Percentiles rank a stretch among this genome's conserved stretches.
Evolutionary conservation across 1,139 yeast species (phyloP).

Genomic region (Torulaspora globosa): DNA sequence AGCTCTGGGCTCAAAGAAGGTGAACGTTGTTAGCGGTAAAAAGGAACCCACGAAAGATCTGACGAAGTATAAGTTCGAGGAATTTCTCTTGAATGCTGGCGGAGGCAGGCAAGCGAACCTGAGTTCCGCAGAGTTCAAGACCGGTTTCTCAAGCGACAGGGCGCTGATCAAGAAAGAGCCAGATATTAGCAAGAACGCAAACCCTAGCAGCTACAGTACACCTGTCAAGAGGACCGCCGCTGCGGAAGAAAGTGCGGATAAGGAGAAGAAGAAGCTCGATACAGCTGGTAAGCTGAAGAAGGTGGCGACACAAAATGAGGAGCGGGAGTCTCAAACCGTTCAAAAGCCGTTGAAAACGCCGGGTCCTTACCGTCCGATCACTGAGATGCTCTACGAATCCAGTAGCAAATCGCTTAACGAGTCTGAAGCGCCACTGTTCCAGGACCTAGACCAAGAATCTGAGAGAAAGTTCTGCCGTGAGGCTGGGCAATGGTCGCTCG

Average conservation of each 20-base stretch:
- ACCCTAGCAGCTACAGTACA: not conserved
- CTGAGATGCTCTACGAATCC: constrained; percentile 9
- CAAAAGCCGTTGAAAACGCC: constrained; percentile 9
- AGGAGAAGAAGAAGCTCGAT: constrained; percentile 9
- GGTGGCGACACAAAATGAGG: not conserved
- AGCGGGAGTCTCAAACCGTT: not conserved
- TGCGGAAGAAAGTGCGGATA: not conserved
- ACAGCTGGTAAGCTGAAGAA: constrained; percentile 9
- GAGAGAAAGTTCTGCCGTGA: constrained; percentile 30
- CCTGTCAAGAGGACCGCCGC: constrained; percentile 1
- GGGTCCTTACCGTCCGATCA: constrained; percentile 11
- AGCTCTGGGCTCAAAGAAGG: constrained; percentile 13
- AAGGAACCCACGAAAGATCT: constrained; percentile 8
- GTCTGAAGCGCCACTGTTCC: constrained; percentile 8
- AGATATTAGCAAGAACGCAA: not conserved
- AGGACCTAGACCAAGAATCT: constrained; percentile 19
- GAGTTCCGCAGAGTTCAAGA: not conserved
- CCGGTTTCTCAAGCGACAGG: not conserved
- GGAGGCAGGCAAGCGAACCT: not conserved
- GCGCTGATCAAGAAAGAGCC: constrained; percentile 8
- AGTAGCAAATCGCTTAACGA: constrained; percentile 3
- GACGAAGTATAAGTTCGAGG: constrained; percentile 13
- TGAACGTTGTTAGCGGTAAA: constrained; percentile 8
- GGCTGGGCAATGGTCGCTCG: constrained; percentile 32
- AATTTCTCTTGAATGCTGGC: constrained; percentile 10